A percentile compares a stretch with the other conserved stretches of the same genome.
Evolutionary conservation across 208 protist species (phyloP).

Genomic region (Leishmania tarentolae): DNA sequence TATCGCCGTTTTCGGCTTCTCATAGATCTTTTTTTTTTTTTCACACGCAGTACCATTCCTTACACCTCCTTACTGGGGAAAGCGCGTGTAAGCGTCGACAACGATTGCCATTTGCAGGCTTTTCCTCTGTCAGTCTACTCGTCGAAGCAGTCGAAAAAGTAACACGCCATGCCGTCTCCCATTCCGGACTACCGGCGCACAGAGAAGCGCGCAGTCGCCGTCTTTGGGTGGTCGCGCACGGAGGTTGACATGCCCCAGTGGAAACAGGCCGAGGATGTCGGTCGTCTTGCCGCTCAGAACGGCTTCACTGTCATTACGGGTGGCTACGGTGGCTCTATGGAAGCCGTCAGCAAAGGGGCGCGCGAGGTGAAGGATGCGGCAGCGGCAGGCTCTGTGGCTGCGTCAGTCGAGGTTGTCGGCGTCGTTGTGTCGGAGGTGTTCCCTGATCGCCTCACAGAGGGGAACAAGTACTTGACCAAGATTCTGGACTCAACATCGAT

Average conservation of each 20-base stretch:
- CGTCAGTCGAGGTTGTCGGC: slow-evolving; percentile 52
- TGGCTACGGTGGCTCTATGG: slow-evolving; percentile 80
- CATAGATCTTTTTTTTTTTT: too few relatives aligned
- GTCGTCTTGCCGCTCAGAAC: slow-evolving; percentile 40
- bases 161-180: slow-evolving; percentile 10
- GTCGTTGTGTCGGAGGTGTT: slow-evolving; percentile 57
- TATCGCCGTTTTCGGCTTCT: background rate
- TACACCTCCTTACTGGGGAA: background rate
- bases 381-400: slow-evolving; percentile 7
- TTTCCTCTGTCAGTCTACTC: background rate
- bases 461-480: slow-evolving; percentile 65
- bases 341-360: slow-evolving; percentile 71
- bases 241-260: slow-evolving; percentile 42
- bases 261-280: slow-evolving; percentile 50
- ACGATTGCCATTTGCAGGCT: background rate
- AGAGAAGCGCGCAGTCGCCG: slow-evolving; percentile 41
- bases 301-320: slow-evolving; percentile 66
- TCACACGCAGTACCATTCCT: background rate
- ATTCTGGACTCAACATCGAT: slow-evolving; percentile 45
- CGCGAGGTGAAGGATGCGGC: slow-evolving; percentile 37
- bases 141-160: background rate
- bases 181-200: slow-evolving; percentile 46
- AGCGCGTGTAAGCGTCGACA: background rate
- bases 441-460: slow-evolving; percentile 46
- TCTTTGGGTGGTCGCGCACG: slow-evolving; percentile 76